Evolutionary conservation across 2,329 filamentous ascomycete genomes (phyloP).

Genomic region (Pseudocercospora ulei): DNA sequence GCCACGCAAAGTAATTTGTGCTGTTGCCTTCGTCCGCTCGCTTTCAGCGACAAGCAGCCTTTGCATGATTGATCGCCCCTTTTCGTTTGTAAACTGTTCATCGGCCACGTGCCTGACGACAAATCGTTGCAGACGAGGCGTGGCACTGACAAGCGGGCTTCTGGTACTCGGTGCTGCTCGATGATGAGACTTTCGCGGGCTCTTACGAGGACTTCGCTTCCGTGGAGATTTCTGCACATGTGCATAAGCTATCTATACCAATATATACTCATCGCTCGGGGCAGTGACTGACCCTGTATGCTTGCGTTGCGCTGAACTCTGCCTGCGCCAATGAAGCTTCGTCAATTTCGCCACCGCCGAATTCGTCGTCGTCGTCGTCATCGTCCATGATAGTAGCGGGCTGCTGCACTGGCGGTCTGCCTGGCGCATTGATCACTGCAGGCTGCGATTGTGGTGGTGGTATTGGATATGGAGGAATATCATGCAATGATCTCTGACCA

Average conservation of each 20-base stretch:
- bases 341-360: conserved; percentile 59
- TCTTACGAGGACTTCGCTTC: conserved; percentile 22
- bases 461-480: conserved; percentile 35
- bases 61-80: conserved; percentile 49
- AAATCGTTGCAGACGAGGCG: conserved; percentile 49
- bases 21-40: conserved; percentile 57
- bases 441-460: conserved; percentile 18
- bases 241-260: conserved; percentile 32
- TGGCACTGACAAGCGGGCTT: conserved; percentile 2
- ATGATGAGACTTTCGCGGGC: conserved; percentile 15
- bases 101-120: conserved; percentile 65
- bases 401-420: conserved; percentile 4
- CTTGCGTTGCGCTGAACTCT: conserved; percentile 64
- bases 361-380: conserved; percentile 55
- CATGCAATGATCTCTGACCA: conserved; percentile 38
- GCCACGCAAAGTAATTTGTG: conserved; percentile 65
- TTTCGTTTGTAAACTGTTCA: conserved; percentile 56
- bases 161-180: conserved; percentile 7
- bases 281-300: conserved; percentile 39
- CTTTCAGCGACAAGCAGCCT: conserved; percentile 74
- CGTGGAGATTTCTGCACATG: conserved; percentile 27
- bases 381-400: conserved; percentile 14
- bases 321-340: conserved; percentile 59
- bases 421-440: conserved; percentile 1
- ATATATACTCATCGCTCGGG: conserved; percentile 19